These are phyloP conservation scores for Starmerella khaoyaiensis DNA, from an alignment of 805 yeast genomes.

Conservation along the genomic window DNA sequence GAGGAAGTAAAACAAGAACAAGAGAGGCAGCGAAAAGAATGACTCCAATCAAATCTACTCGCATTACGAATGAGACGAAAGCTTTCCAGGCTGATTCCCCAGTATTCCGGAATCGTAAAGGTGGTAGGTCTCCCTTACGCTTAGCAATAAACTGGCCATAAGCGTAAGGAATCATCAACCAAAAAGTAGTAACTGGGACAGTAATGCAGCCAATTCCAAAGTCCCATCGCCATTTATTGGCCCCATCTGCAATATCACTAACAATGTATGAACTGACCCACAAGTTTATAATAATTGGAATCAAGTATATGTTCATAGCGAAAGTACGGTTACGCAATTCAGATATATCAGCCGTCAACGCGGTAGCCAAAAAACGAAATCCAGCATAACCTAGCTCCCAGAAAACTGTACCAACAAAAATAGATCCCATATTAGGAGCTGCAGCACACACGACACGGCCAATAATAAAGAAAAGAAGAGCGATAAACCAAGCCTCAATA, in stretches of 20 bases:
- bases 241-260: constrained; percentile 9
- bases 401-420: constrained; percentile 52
- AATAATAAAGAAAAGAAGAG: constrained; percentile 42
- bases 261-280: constrained; percentile 56
- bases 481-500: constrained; percentile 36
- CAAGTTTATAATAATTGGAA: constrained; percentile 63
- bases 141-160: constrained; percentile 46
- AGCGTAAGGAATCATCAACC: constrained; percentile 40
- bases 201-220: constrained; percentile 71
- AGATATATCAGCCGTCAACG: constrained; percentile 54
- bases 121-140: constrained; percentile 28
- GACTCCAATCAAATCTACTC: constrained; percentile 52
- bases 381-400: constrained; percentile 53
- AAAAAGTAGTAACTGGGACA: constrained; percentile 50
- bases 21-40: constrained; percentile 41
- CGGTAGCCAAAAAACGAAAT: constrained; percentile 40
- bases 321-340: constrained; percentile 57
- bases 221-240: constrained; percentile 53
- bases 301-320: constrained; percentile 50
- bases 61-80: constrained; percentile 36
- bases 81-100: constrained; percentile 27
- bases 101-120: constrained; percentile 2
- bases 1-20: constrained; percentile 56
- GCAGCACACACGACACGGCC: constrained; percentile 56
- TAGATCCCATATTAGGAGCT: constrained; percentile 43